phyloP scores from a whole-genome alignment of 768 basidiomycete species.

The Xerocomellus intermedius region DNA sequence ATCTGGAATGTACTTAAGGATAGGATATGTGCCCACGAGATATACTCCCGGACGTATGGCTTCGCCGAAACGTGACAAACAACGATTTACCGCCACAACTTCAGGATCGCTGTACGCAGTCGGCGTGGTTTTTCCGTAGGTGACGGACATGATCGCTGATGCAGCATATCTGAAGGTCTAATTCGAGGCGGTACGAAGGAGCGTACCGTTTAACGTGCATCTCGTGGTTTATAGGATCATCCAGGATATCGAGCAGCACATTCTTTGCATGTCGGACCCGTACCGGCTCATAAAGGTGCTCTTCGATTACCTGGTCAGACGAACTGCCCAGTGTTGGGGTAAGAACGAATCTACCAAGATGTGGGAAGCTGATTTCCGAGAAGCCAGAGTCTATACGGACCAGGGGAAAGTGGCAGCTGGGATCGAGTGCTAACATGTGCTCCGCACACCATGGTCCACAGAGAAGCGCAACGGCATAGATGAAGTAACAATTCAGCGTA shows the following conservation, averaged over 20 bases:
- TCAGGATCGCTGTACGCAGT: conserved; percentile 38
- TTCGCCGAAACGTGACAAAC: conserved; percentile 25
- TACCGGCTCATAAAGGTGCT: conserved; percentile 33
- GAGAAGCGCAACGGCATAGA: conserved; percentile 1
- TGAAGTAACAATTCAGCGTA: background rate
- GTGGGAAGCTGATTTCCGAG: background rate
- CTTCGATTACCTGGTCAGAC: background rate
- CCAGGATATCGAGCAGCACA: conserved; percentile 35
- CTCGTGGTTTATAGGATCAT: conserved; percentile 33
- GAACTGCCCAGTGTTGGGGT: no score
- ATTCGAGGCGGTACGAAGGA: background rate
- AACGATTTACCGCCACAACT: conserved; percentile 29
- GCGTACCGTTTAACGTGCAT: conserved; percentile 34
- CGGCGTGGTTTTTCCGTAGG: conserved; percentile 41
- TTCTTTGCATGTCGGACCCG: conserved; percentile 35
- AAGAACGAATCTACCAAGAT: background rate
- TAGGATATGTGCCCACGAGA: conserved; percentile 27
- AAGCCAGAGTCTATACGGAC: background rate
- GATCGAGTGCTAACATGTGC: background rate
- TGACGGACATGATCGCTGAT: conserved; percentile 38
- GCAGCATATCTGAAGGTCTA: conserved; percentile 35
- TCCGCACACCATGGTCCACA: background rate
- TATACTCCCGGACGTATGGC: conserved; percentile 25
- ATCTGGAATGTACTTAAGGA: conserved; percentile 24
- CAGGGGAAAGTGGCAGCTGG: background rate